These are phyloP conservation scores for Scutellaria barbata DNA, from an alignment of 257 asterid genomes.

Conservation along the genomic window DNA sequence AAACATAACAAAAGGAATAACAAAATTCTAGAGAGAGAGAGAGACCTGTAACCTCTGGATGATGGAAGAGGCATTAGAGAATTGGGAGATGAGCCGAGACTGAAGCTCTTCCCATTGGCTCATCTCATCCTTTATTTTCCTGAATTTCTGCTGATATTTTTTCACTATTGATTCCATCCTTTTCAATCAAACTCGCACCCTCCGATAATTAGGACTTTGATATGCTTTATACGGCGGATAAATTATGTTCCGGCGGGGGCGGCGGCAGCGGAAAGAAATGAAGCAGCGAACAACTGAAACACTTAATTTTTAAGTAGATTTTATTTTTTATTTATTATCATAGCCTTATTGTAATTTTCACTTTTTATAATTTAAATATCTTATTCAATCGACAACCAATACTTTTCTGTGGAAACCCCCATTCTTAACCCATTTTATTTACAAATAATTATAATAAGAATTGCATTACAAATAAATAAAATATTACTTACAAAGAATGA, in stretches of 20 bases:
- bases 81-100: slow-evolving; percentile 62
- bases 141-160: slow-evolving; percentile 70
- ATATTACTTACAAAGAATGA: too few relatives aligned
- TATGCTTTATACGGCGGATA: neutral
- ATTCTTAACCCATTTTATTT: too few relatives aligned
- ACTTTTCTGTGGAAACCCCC: too few relatives aligned
- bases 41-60: slow-evolving; percentile 77
- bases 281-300: neutral
- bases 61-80: slow-evolving; percentile 64
- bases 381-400: too few relatives aligned
- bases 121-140: slow-evolving; percentile 68
- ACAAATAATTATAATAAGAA: too few relatives aligned
- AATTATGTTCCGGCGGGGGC: neutral
- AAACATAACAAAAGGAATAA: neutral
- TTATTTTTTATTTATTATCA: too few relatives aligned
- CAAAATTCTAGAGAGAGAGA: neutral
- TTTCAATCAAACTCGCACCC: neutral
- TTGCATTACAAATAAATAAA: too few relatives aligned
- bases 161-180: slow-evolving; percentile 64
- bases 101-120: slow-evolving; percentile 74
- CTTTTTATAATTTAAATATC: too few relatives aligned
- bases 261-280: slow-evolving; percentile 2
- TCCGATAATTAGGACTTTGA: neutral
- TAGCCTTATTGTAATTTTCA: too few relatives aligned
- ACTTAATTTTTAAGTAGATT: too few relatives aligned